Base-by-base conservation (phyloP, 805 yeast species). In the Candida krabiensis region DNA sequence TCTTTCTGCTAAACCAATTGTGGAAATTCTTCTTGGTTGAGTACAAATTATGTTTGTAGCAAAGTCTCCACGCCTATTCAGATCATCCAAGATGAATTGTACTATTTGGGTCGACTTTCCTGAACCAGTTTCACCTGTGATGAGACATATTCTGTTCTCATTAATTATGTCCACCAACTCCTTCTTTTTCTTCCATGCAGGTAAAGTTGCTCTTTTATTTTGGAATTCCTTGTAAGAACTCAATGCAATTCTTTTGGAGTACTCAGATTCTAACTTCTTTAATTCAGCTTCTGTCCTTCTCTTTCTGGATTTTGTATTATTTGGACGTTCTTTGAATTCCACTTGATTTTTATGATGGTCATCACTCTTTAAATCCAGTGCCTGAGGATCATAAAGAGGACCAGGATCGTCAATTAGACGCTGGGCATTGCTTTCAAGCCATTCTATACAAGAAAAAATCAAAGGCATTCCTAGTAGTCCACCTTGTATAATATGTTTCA, bases 101-200 rank as follows among this genome's bases (percentile, higher is more conserved):
- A 88, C 96, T 4, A 87, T 79, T 58, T 91, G 99, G 0, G 99
- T 91, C 1, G 96, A 87, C 56, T 91, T 91, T 50, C 98, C 98
- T 1, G 97, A 90, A 51, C 98, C 98, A 0, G 98, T 91, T 59
- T 93, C 99, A 58, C 98, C 99, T 2, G 98, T 91, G 25, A 91
- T 75, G 23, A 91, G 64, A 7, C 86, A 79, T 4, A 88, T 84
- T 45, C 77, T 77, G 54, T 85, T 75, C 0, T 67, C 43, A 19
- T 70, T 67, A 4, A 91, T 77, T 4, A 79, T 63, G 0, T 73
- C 51, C 2, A 86, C 70, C 27, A 91, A 69, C 5, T 75, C 69
- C 0, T 72, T 61, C 37, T 68, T 71, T 55, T 81, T 84, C 11
- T 66, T 58, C 95, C 96, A 91, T 0, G 98, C 98, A 0, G 99